These are phyloP conservation scores for Candida rishiriensis DNA, from an alignment of 805 yeast species.

Conservation along the genomic window DNA sequence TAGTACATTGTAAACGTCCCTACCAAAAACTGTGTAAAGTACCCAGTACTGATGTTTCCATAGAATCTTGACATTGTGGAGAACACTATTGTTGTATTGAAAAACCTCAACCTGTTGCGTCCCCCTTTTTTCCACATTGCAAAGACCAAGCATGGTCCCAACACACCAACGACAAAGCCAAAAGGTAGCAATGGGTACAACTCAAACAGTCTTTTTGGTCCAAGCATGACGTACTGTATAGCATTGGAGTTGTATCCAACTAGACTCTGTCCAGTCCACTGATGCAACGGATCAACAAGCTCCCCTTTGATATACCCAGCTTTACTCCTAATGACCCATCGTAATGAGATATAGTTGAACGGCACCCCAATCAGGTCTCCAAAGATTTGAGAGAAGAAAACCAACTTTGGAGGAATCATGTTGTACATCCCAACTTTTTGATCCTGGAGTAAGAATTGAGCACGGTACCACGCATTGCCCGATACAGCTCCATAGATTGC, in stretches of 20 bases:
- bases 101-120: conserved; percentile 24
- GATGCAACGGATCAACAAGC: conserved; percentile 40
- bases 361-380: conserved; percentile 54
- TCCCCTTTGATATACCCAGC: conserved; percentile 26
- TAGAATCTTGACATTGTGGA: conserved; percentile 45
- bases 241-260: conserved; percentile 43
- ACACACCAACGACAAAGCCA: conserved; percentile 39
- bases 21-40: conserved; percentile 42
- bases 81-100: conserved; percentile 47
- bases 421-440: conserved; percentile 51
- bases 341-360: conserved; percentile 43
- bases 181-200: conserved; percentile 39
- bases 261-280: conserved; percentile 48
- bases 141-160: conserved; percentile 35
- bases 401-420: conserved; percentile 46
- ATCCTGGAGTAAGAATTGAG: conserved; percentile 36
- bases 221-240: conserved; percentile 46
- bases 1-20: conserved; percentile 47
- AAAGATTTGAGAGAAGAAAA: conserved; percentile 47
- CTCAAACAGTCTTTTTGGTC: conserved; percentile 41
- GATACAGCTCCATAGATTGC: conserved; percentile 47
- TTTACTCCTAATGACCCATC: conserved; percentile 42
- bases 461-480: conserved; percentile 50
- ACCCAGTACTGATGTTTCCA: conserved; percentile 47
- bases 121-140: conserved; percentile 4